phyloP scores from a whole-genome alignment of 495 filamentous ascomycete species.

The Geopyxis carbonaria region DNA sequence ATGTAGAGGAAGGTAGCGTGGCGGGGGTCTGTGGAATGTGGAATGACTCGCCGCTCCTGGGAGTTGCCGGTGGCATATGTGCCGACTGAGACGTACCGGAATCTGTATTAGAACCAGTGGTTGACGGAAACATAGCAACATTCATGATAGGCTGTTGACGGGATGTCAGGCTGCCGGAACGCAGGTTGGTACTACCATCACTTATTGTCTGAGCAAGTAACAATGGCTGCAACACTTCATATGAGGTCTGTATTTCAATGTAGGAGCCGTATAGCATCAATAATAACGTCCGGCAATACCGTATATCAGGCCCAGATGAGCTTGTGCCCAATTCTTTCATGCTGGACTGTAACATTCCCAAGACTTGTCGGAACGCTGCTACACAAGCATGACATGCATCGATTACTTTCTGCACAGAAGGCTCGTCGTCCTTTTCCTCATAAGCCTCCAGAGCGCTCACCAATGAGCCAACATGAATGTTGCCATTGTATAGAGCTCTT shows the following conservation, averaged over 20 bases:
- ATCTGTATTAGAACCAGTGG: conserved; percentile 3
- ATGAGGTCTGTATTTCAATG: conserved; percentile 43
- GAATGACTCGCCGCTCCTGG: conserved; percentile 14
- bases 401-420: conserved; percentile 39
- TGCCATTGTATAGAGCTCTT: conserved; percentile 20
- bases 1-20: conserved; percentile 7
- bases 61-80: conserved; percentile 11
- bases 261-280: conserved; percentile 65
- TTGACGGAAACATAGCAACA: background rate
- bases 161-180: background rate
- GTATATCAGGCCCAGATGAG: conserved; percentile 38
- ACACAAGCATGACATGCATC: conserved; percentile 53
- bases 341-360: conserved; percentile 49
- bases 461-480: conserved; percentile 19
- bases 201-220: conserved; percentile 7
- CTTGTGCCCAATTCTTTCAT: conserved; percentile 54
- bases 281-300: conserved; percentile 66
- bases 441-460: conserved; percentile 20
- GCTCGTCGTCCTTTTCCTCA: conserved; percentile 22
- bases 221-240: conserved; percentile 19
- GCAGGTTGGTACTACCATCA: background rate
- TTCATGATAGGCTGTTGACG: background rate
- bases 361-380: conserved; percentile 58
- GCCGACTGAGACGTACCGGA: background rate
- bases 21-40: conserved; percentile 12